phyloP scores from a whole-genome alignment of 495 filamentous ascomycete genomes.

The Letharia columbiana region DNA sequence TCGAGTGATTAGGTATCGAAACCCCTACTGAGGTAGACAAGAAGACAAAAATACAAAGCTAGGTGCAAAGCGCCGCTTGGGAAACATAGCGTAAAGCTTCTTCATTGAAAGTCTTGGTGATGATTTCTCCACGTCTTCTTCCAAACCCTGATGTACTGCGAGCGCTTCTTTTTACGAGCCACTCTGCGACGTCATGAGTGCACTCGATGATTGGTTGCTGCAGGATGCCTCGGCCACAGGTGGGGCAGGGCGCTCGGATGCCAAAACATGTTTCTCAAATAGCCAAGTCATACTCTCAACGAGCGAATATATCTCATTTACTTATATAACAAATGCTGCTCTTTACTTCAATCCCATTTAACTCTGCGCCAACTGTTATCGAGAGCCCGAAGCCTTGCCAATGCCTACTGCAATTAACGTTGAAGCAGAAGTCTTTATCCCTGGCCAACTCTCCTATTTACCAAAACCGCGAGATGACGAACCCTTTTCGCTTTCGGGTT shows the following conservation, averaged over 20 bases:
- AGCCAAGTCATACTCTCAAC: background rate
- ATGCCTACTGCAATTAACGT: background rate
- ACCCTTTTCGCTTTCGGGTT: background rate
- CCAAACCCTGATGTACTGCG: background rate
- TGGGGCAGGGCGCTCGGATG: background rate
- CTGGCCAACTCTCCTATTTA: background rate
- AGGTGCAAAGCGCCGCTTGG: background rate
- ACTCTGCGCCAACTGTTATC: background rate
- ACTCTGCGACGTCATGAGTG: background rate
- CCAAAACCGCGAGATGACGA: background rate
- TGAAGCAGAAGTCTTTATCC: background rate
- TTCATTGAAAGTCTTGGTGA: background rate
- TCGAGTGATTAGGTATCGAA: too few relatives aligned
- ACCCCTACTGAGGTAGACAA: background rate
- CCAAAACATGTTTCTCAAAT: background rate
- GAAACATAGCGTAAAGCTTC: background rate
- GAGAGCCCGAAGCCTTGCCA: background rate
- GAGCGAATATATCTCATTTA: background rate
- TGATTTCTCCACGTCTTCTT: background rate
- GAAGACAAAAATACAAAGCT: background rate
- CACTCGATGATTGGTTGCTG: background rate
- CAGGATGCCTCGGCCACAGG: background rate
- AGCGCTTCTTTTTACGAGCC: background rate
- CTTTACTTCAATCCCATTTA: background rate
- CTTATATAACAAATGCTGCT: background rate